Base-by-base conservation (phyloP, 768 basidiomycete species). In the Podaxis sp. region DNA sequence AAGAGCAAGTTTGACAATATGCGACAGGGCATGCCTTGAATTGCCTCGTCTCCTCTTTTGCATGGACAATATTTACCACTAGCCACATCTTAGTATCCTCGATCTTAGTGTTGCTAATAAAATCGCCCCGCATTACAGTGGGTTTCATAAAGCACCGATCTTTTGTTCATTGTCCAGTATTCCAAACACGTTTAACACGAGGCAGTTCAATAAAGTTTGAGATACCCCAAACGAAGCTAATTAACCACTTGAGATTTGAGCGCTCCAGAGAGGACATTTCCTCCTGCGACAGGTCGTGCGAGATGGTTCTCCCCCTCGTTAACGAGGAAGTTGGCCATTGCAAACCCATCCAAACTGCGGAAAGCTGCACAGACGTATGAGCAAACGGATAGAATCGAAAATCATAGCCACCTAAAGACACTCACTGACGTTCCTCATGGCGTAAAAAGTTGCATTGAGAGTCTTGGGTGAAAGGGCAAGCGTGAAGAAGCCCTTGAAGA, bases 1-100 rank as follows among this genome's bases (percentile, higher is more conserved):
- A 73, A 78, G 40, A 91, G 90, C 68, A 82, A 83, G 74, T 95
- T 88, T 69, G 88, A 90, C 46, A 95, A 95, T 70, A 74, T 95
- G 78, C 79, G 79, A 68, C 82, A 82, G 13, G 88, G 90, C 40
- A 90, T 91, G 87, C 61, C 67, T 44, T 48, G 14, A 44, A n/a
- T 18, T 46, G 9, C 38, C 16, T 32, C 14, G 2, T 14, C 14
- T n/a, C 28, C 13, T 35, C 2, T 4, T 23, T 36, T 18, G n/a
- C 18, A 28, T 23, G 27, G 25, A 16, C 32, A 35, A 14, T 58
- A 35, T 32, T 11, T 40, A 56, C n/a, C 35, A 40, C 23, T 18
- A 37, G 14, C 40, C 55, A 48, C 11, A 27, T 11, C 18, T 14
- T 48, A 23, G 46, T 47, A n/a, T 23, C 6, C 18, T 11, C 10